These are phyloP conservation scores for Thalassiosira hispida DNA, from an alignment of 352 stramenopile species.

Conservation along the genomic window DNA sequence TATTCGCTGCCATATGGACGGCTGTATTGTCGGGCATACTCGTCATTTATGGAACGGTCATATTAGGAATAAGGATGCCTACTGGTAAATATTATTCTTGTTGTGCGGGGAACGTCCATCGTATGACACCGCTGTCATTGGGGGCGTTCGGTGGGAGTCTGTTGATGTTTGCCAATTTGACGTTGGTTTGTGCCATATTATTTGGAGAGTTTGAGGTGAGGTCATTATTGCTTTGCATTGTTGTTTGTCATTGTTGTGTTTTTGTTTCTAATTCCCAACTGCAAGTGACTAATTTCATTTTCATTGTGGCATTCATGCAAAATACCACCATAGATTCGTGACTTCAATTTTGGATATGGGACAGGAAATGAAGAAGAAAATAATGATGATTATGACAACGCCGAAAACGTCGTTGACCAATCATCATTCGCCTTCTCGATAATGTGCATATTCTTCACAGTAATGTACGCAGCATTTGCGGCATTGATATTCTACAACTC, in stretches of 20 bases:
- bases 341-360: constrained; percentile 50
- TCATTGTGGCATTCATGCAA: neutral
- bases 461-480: constrained; percentile 79
- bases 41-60: constrained; percentile 76
- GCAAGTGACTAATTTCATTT: neutral
- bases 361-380: constrained; percentile 45
- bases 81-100: constrained; percentile 82
- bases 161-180: constrained; percentile 85
- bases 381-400: constrained; percentile 28
- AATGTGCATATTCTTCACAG: constrained; percentile 83
- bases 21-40: constrained; percentile 72
- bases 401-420: constrained; percentile 48
- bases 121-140: constrained; percentile 78
- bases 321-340: constrained; percentile 56
- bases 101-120: constrained; percentile 73
- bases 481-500: constrained; percentile 71
- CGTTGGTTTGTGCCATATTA: constrained; percentile 81
- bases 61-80: constrained; percentile 76
- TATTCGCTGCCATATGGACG: constrained; percentile 81
- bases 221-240: constrained; percentile 3
- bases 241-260: neutral
- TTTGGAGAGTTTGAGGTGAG: constrained; percentile 86
- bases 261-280: too few species aligned
- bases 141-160: constrained; percentile 80
- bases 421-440: constrained; percentile 79